A percentile compares a stretch with the other conserved stretches of the same genome.
These are phyloP conservation scores for Rosa rugosa DNA, from an alignment of 306 rosid genomes.

Conservation along the genomic window DNA sequence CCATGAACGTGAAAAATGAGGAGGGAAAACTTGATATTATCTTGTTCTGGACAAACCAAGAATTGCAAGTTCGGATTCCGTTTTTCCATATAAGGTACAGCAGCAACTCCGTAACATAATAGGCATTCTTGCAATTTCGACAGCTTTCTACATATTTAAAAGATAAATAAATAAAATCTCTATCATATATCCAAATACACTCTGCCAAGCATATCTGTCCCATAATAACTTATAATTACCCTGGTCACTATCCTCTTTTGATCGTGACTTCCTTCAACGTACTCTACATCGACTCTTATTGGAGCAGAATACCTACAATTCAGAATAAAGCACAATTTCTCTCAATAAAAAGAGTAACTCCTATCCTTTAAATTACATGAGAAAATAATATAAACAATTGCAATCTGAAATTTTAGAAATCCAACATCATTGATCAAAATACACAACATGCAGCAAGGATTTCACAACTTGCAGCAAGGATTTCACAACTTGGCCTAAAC, in stretches of 20 bases:
- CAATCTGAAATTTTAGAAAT: neutral
- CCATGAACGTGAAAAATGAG: neutral
- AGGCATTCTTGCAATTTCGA: slow-evolving; percentile 82
- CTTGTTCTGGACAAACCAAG: slow-evolving; percentile 48
- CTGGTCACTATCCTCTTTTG: slow-evolving; percentile 29
- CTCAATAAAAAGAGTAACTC: neutral
- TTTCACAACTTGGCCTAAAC: neutral
- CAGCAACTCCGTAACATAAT: slow-evolving; percentile 81
- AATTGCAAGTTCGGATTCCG: slow-evolving; percentile 82
- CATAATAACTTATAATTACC: slow-evolving; percentile 41
- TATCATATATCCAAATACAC: slow-evolving; percentile 17
- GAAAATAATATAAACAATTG: neutral
- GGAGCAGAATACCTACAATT: slow-evolving; percentile 75
- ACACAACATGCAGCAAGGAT: neutral
- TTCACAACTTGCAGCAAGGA: neutral
- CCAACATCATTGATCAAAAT: neutral
- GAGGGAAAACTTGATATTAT: slow-evolving; percentile 4
- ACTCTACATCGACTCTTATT: slow-evolving; percentile 63
- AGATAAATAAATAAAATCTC: neutral
- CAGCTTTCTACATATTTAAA: slow-evolving; percentile 34
- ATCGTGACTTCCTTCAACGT: slow-evolving; percentile 52
- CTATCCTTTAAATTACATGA: neutral
- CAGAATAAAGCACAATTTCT: neutral
- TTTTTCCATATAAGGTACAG: slow-evolving; percentile 65
- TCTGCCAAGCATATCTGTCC: slow-evolving; percentile 15